Evolutionary conservation across 306 rosid genomes (phyloP).

Genomic region (Rubus idaeus): DNA sequence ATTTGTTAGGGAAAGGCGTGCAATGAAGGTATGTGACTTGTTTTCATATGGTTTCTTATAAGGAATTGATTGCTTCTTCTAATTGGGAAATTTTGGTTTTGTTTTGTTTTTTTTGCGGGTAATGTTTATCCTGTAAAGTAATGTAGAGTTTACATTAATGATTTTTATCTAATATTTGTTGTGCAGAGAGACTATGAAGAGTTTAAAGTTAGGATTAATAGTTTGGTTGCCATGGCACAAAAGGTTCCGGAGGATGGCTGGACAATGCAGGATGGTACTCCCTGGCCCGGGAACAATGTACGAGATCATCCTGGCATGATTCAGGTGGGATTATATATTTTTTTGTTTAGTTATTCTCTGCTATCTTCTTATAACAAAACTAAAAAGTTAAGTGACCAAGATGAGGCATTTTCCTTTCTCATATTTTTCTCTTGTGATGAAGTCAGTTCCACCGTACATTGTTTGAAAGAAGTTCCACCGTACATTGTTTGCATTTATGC

Average conservation of each 20-base stretch:
- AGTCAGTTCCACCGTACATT: not conserved
- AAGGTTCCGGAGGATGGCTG: constrained; percentile 98
- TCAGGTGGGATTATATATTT: constrained; percentile 59
- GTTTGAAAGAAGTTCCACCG: not conserved
- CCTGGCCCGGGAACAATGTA: constrained; percentile 97
- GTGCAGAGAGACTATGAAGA: constrained; percentile 92
- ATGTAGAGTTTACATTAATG: not conserved
- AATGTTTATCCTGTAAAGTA: constrained; percentile 1
- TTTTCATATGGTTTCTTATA: constrained; percentile 2
- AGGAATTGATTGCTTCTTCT: not conserved
- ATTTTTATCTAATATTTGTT: constrained; percentile 4
- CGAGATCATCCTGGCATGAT: constrained; percentile 99
- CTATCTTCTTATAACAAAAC: not conserved
- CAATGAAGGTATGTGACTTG: constrained; percentile 72
- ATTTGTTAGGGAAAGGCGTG: constrained; percentile 93
- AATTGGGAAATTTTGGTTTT: not conserved
- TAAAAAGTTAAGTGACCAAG: not conserved
- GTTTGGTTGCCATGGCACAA: constrained; percentile 83
- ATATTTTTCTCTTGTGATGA: not conserved
- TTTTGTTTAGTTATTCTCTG: not conserved
- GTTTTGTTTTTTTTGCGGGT: not conserved
- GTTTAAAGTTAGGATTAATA: constrained; percentile 84
- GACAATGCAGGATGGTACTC: constrained; percentile 99
- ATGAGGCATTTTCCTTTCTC: not conserved
- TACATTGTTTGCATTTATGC: not conserved